These are phyloP conservation scores for Oryza longistaminata DNA, from an alignment of 176 grass and related monocot species.

Conservation along the genomic window DNA sequence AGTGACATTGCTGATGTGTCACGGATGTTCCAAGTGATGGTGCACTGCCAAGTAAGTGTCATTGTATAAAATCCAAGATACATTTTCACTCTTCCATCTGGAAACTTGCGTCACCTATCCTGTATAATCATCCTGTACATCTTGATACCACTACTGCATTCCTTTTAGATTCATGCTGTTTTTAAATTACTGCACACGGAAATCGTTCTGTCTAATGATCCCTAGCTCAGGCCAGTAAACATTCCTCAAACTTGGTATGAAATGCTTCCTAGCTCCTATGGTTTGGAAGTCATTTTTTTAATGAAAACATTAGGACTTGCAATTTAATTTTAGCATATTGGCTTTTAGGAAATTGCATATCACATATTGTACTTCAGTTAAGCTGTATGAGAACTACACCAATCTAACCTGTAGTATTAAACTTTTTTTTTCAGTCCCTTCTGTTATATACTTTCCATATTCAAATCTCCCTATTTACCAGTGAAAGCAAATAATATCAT, in stretches of 20 bases:
- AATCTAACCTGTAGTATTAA: not conserved
- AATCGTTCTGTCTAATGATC: not conserved
- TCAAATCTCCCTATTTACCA: not conserved
- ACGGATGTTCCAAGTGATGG: slow-evolving; percentile 89
- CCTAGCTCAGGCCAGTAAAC: not conserved
- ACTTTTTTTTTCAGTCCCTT: not conserved
- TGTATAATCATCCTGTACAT: slow-evolving; percentile 6
- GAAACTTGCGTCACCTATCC: not conserved
- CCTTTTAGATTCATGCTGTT: not conserved
- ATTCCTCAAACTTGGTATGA: not conserved
- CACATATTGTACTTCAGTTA: not conserved
- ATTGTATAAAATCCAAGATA: not conserved
- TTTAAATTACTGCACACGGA: not conserved
- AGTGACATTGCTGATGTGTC: slow-evolving; percentile 76
- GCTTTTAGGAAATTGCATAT: not conserved
- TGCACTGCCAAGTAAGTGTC: slow-evolving; percentile 85
- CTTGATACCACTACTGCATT: not conserved
- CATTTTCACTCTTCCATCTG: not conserved
- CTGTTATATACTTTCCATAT: not conserved
- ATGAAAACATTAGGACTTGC: not conserved
- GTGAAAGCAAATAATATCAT: not conserved
- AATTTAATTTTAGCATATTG: not conserved
- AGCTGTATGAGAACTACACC: not conserved
- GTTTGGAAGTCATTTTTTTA: not conserved
- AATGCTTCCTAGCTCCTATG: not conserved